A percentile compares a stretch with the other conserved stretches of the same genome.
These are phyloP conservation scores for Aspergillus aculeatus DNA, from an alignment of 2,329 filamentous ascomycete species.

Conservation along the genomic window DNA sequence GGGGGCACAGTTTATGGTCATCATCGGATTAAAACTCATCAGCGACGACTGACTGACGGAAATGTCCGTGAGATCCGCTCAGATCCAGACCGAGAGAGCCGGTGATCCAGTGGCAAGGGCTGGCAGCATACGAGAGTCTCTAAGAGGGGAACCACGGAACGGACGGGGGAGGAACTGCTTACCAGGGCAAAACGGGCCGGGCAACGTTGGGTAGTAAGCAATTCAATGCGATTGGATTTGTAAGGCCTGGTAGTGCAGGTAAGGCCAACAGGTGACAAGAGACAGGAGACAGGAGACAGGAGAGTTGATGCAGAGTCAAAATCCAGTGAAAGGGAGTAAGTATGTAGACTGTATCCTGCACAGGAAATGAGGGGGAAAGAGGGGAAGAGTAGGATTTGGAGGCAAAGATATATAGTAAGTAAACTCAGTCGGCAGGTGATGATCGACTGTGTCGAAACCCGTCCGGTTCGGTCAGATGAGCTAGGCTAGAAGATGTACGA, in stretches of 20 bases:
- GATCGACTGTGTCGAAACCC: not conserved
- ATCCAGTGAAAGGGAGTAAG: not conserved
- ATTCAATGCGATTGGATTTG: not conserved
- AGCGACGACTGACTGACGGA: not conserved
- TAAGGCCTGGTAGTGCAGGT: no score
- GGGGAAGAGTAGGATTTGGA: not conserved
- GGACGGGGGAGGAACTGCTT: not conserved
- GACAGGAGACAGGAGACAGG: no score
- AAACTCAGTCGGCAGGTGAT: not conserved
- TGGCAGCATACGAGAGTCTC: not conserved
- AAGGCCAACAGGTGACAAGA: no score
- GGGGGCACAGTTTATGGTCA: not conserved
- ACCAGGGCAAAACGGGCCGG: not conserved
- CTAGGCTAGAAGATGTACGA: not conserved
- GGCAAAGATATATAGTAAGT: not conserved
- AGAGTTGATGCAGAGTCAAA: not conserved
- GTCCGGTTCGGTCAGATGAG: not conserved
- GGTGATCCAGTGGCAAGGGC: not conserved
- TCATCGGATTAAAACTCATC: slow-evolving; percentile 1
- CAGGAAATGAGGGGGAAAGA: no score
- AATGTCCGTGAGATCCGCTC: slow-evolving; percentile 6
- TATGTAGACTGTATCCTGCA: no score
- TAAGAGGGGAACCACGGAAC: slow-evolving; percentile 8
- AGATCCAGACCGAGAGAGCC: slow-evolving; percentile 2
- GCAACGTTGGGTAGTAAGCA: not conserved